Percentiles rank a stretch among this genome's conserved stretches.
These are phyloP conservation scores for Pyrenochaeta sp. DNA, from an alignment of 2,329 filamentous ascomycete species.

Conservation along the genomic window DNA sequence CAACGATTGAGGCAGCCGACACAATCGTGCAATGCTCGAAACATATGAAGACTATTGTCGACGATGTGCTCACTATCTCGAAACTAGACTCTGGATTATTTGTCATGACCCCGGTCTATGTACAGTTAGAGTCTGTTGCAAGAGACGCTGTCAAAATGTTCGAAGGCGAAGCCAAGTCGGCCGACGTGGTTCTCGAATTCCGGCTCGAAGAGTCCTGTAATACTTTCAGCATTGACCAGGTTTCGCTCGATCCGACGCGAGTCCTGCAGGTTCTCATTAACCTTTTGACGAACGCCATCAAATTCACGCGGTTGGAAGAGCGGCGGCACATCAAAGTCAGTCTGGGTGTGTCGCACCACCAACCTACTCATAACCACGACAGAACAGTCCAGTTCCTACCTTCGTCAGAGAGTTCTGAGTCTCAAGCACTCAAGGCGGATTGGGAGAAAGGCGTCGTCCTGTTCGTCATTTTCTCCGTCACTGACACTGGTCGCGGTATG, in stretches of 20 bases:
- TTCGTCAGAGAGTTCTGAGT: conserved; percentile 14
- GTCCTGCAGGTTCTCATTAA: conserved; percentile 50
- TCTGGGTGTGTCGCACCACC: conserved; percentile 38
- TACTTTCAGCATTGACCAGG: conserved; percentile 41
- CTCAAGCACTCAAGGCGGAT: conserved; percentile 32
- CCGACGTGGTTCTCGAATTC: conserved; percentile 36
- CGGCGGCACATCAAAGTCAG: conserved; percentile 47
- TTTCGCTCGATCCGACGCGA: conserved; percentile 52
- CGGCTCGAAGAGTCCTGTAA: conserved; percentile 47
- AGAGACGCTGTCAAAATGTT: conserved; percentile 49
- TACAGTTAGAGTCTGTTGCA: conserved; percentile 44
- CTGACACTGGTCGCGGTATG: conserved; percentile 52
- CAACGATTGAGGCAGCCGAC: conserved; percentile 46
- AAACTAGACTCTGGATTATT: conserved; percentile 55
- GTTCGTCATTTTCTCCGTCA: conserved; percentile 47
- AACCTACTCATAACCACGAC: conserved; percentile 42
- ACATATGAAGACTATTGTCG: conserved; percentile 57
- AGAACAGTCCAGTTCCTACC: conserved; percentile 23
- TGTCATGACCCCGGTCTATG: conserved; percentile 50
- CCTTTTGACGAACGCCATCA: conserved; percentile 55
- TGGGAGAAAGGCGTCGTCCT: conserved; percentile 44
- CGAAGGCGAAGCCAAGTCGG: conserved; percentile 41
- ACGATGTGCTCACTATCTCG: conserved; percentile 55
- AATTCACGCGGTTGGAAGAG: conserved; percentile 51
- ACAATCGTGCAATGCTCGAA: conserved; percentile 55